These are phyloP conservation scores for Globisporangium megalacanthum DNA, from an alignment of 352 stramenopile species.

Conservation along the genomic window DNA sequence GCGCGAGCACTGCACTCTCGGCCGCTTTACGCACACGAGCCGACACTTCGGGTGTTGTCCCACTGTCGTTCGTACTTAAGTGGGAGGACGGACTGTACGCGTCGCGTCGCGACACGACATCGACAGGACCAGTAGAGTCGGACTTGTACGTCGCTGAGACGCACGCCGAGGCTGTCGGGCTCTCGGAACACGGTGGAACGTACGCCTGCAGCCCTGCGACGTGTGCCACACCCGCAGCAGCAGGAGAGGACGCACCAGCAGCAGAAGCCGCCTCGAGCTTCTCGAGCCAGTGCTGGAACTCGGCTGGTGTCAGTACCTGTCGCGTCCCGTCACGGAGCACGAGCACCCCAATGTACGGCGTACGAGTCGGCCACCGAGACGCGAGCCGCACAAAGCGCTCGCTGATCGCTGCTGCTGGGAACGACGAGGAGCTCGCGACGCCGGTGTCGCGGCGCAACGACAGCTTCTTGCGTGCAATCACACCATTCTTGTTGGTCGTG, in stretches of 20 bases:
- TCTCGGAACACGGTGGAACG: conserved; percentile 1
- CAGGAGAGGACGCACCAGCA: no score
- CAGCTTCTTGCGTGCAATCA: conserved; percentile 36
- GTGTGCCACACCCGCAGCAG: no score
- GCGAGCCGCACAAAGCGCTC: conserved; percentile 42
- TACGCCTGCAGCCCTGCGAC: conserved; percentile 20
- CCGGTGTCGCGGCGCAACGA: conserved; percentile 1
- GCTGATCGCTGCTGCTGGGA: conserved; percentile 27
- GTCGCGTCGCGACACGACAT: conserved; percentile 9
- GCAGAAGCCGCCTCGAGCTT: conserved; percentile 2
- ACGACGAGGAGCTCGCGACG: not conserved
- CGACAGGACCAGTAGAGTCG: conserved; percentile 12
- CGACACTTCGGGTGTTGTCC: not conserved
- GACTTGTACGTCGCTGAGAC: not conserved
- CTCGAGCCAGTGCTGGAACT: conserved; percentile 22
- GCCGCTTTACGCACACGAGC: conserved; percentile 20
- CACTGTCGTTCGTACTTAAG: not conserved
- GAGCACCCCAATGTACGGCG: conserved; percentile 13
- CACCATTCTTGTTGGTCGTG: conserved; percentile 43
- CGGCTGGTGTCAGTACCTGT: conserved; percentile 9
- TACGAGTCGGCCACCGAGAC: conserved; percentile 9
- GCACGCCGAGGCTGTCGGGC: not conserved
- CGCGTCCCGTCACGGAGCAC: conserved; percentile 9
- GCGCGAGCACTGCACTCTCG: conserved; percentile 12
- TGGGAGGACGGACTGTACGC: conserved; percentile 8